Conservation (phyloP, 148 eudicot species). For the Fallopia convolvulus region DNA sequence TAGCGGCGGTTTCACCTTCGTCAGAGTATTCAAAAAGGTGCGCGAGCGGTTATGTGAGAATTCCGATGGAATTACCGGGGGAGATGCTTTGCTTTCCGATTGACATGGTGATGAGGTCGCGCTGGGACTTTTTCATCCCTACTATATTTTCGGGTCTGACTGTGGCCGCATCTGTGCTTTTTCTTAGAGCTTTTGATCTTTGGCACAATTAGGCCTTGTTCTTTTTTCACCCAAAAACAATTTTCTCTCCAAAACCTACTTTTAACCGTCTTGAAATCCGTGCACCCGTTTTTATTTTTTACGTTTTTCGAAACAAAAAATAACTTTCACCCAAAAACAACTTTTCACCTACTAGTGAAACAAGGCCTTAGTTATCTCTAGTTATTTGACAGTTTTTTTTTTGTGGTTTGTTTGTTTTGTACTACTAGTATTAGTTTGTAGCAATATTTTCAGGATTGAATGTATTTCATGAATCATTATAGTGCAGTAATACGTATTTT, state of each 20-base stretch:
- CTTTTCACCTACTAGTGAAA: no score
- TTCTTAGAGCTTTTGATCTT: conserved; percentile 18
- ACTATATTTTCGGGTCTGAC: conserved; percentile 22
- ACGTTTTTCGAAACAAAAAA: no score
- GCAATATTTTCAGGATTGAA: not conserved
- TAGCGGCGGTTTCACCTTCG: conserved; percentile 18
- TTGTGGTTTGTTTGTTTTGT: not conserved
- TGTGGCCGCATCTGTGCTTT: conserved; percentile 23
- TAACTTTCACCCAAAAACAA: no score
- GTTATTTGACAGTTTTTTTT: no score
- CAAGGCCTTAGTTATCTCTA: not conserved
- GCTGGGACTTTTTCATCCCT: conserved; percentile 25
- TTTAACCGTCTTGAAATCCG: no score
- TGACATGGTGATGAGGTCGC: conserved; percentile 22
- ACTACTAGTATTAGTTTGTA: no score
- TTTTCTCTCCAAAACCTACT: no score
- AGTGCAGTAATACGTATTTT: not conserved
- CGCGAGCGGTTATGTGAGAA: conserved; percentile 14
- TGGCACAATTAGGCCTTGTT: conserved; percentile 11
- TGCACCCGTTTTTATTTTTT: no score
- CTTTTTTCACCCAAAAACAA: no score
- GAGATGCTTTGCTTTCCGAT: conserved; percentile 32
- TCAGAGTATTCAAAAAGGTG: conserved; percentile 20
- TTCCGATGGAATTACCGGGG: conserved; percentile 33
- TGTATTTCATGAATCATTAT: no score